Conservation (phyloP, 1,284 basidiomycete species). For the Sanguinoderma infundibulare region DNA sequence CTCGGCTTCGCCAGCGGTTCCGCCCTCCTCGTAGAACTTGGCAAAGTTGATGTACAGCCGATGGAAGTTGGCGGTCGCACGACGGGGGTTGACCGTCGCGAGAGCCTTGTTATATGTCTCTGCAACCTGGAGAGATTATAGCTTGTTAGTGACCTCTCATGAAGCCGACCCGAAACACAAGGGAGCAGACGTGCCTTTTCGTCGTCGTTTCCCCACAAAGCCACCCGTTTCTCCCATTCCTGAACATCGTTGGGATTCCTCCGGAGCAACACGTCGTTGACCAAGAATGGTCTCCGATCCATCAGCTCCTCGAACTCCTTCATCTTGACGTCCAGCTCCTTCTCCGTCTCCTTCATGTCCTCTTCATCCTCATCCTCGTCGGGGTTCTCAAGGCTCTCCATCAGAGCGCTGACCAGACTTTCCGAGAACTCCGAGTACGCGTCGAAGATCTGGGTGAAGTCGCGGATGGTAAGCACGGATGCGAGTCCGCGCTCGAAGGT, state of each 20-base stretch:
- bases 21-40: constrained; percentile 97
- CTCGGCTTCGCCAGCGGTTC: constrained; percentile 78
- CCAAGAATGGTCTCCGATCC: constrained; percentile 94
- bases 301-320: constrained; percentile 93
- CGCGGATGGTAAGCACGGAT: constrained; percentile 90
- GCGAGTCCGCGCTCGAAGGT: constrained; percentile 91
- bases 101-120: constrained; percentile 92
- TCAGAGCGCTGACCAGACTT: constrained; percentile 89
- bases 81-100: constrained; percentile 88
- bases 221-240: constrained; percentile 99
- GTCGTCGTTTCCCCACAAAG: constrained; percentile 91
- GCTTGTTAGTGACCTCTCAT: neutral
- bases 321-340: constrained; percentile 90
- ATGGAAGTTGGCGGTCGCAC: constrained; percentile 91
- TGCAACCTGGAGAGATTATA: constrained; percentile 64
- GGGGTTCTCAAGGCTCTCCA: constrained; percentile 78
- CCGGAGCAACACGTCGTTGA: constrained; percentile 94
- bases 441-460: constrained; percentile 99
- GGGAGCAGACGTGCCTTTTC: constrained; percentile 64
- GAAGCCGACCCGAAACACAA: neutral
- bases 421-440: constrained; percentile 96
- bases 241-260: constrained; percentile 98
- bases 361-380: constrained; percentile 79
- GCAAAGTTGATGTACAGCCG: constrained; percentile 95
- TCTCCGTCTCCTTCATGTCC: constrained; percentile 80